A percentile compares a stretch with the other conserved stretches of the same genome.
Evolutionary conservation across 2,329 filamentous ascomycete species (phyloP).

Genomic region (Trichoderma endophyticum): DNA sequence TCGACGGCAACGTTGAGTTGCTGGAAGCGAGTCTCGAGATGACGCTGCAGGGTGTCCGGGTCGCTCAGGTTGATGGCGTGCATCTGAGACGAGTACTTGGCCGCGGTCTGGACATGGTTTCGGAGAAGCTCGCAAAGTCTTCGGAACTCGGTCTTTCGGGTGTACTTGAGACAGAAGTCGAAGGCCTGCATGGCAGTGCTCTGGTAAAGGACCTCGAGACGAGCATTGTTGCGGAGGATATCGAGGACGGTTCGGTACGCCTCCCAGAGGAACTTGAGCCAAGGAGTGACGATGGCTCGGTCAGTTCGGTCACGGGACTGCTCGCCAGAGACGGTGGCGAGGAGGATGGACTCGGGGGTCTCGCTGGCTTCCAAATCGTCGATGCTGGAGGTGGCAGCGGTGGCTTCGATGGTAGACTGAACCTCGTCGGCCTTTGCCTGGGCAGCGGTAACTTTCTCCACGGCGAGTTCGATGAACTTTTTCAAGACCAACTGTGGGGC

Average conservation of each 20-base stretch:
- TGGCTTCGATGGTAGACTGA: constrained; percentile 79
- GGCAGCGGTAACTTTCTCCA: constrained; percentile 91
- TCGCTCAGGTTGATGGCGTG: constrained; percentile 99
- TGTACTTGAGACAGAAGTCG: constrained; percentile 97
- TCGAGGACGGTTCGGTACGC: constrained; percentile 97
- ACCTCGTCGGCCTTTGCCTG: constrained; percentile 96
- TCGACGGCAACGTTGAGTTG: constrained; percentile 98
- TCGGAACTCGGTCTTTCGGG: constrained; percentile 98
- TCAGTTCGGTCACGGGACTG: constrained; percentile 97
- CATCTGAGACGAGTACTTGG: constrained; percentile 99
- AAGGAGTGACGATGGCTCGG: constrained; percentile 95
- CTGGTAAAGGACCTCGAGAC: constrained; percentile 97
- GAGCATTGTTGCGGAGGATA: constrained; percentile 98
- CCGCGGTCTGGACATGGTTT: constrained; percentile 97
- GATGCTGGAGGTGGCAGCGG: constrained; percentile 62
- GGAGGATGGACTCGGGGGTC: constrained; percentile 95
- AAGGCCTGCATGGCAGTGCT: constrained; percentile 97
- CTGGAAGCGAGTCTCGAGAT: constrained; percentile 96
- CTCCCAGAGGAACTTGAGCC: constrained; percentile 99
- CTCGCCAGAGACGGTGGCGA: constrained; percentile 96
- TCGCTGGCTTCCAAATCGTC: constrained; percentile 96
- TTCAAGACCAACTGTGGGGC: constrained; percentile 74
- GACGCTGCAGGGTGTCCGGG: constrained; percentile 92
- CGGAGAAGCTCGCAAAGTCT: constrained; percentile 95
- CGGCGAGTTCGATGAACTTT: constrained; percentile 95